Evolutionary conservation across 768 basidiomycete genomes (phyloP).

Genomic region (Podaxis pistillaris): DNA sequence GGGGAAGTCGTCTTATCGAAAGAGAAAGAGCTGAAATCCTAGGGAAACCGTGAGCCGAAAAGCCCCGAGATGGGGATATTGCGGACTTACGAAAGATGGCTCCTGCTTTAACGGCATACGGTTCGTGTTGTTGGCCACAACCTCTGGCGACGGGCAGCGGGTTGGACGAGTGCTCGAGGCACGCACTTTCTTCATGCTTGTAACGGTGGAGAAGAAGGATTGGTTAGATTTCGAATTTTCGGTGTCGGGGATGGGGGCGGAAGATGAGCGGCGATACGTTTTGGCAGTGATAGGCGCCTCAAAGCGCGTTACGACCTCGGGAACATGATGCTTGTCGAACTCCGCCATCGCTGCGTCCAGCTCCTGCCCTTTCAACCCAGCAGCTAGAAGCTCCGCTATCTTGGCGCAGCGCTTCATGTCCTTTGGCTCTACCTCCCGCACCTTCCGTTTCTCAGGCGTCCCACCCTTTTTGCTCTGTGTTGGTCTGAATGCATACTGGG

Average conservation of each 20-base stretch:
- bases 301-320: conserved; percentile 72
- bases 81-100: conserved; percentile 48
- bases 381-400: conserved; percentile 64
- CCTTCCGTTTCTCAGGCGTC: conserved; percentile 53
- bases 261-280: conserved; percentile 67
- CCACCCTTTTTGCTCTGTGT: conserved; percentile 51
- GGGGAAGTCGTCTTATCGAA: conserved; percentile 39
- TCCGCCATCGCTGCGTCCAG: conserved; percentile 57
- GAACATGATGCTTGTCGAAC: conserved; percentile 56
- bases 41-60: conserved; percentile 3
- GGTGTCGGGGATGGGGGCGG: conserved; percentile 48
- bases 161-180: conserved; percentile 40
- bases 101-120: conserved; percentile 37
- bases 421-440: conserved; percentile 66
- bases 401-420: conserved; percentile 65
- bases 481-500: conserved; percentile 79
- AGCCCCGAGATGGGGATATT: conserved; percentile 9
- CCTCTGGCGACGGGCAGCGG: conserved; percentile 25
- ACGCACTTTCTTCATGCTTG: conserved; percentile 26
- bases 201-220: conserved; percentile 28
- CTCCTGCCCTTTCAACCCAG: conserved; percentile 58
- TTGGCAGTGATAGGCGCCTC: conserved; percentile 77
- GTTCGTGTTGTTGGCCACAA: conserved; percentile 23
- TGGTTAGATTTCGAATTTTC: conserved; percentile 30
- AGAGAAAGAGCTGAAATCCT: conserved; percentile 47